Conservation (phyloP, 257 asterid species). For the Pogostemon cablin region DNA sequence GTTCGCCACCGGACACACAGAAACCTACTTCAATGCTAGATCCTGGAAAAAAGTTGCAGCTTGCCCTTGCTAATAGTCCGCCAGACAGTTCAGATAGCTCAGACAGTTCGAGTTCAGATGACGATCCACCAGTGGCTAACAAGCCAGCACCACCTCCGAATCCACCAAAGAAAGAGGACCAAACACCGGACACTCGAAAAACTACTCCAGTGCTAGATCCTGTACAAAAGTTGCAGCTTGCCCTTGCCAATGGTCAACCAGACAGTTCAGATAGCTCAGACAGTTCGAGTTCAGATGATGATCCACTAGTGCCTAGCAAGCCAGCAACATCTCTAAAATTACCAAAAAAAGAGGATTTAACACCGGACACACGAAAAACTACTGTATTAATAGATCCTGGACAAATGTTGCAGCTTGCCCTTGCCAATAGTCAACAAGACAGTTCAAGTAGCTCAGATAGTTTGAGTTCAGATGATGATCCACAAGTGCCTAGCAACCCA, state of each 20-base stretch:
- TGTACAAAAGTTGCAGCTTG: conserved; percentile 50
- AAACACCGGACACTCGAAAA: neutral
- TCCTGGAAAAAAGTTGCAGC: neutral
- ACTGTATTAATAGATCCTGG: too few species aligned
- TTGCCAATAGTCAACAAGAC: neutral
- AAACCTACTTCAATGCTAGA: neutral
- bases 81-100: conserved; percentile 35
- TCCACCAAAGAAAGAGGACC: conserved; percentile 3
- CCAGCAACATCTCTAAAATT: too few species aligned
- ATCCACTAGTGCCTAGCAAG: neutral
- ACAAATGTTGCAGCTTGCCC: neutral
- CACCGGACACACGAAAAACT: too few species aligned
- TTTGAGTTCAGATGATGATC: conserved; percentile 38
- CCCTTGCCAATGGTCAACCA: conserved; percentile 49
- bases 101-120: conserved; percentile 42
- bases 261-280: conserved; percentile 48
- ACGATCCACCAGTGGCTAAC: conserved; percentile 32
- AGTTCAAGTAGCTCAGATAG: conserved; percentile 37
- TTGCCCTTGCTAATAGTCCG: neutral
- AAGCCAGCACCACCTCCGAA: neutral
- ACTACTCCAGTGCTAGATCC: conserved; percentile 33
- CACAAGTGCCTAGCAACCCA: conserved; percentile 28
- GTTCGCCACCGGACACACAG: too few species aligned
- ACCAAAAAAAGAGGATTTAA: too few species aligned
- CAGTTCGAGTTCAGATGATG: conserved; percentile 46